Evolutionary conservation across 2,329 filamentous ascomycete species (phyloP).

Genomic region (Sarocladiaceae sp.): DNA sequence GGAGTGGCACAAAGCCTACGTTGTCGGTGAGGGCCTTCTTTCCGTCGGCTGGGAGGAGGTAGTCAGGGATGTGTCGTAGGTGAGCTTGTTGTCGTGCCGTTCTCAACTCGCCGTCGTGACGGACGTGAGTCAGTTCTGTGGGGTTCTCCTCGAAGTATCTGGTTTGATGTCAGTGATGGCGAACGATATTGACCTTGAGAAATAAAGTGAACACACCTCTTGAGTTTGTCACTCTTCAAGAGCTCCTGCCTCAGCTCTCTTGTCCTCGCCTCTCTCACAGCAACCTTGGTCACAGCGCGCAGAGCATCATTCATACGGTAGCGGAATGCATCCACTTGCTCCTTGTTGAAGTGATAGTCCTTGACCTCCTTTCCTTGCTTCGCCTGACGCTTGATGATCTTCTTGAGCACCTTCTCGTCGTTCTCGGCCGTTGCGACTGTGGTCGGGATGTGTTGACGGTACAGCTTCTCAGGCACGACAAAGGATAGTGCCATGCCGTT

Average conservation of each 20-base stretch:
- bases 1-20: conserved; percentile 69
- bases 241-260: conserved; percentile 85
- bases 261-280: conserved; percentile 82
- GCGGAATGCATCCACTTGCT: conserved; percentile 85
- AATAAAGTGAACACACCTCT: conserved; percentile 42
- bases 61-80: conserved; percentile 90
- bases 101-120: conserved; percentile 83
- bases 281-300: conserved; percentile 80
- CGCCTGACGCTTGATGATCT: conserved; percentile 71
- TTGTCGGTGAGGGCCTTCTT: conserved; percentile 62
- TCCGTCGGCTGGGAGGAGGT: conserved; percentile 74
- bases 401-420: conserved; percentile 77
- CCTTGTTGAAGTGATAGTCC: conserved; percentile 92
- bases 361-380: conserved; percentile 77
- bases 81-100: conserved; percentile 81
- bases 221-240: conserved; percentile 88
- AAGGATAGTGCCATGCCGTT: conserved; percentile 95
- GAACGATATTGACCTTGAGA: background rate
- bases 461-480: conserved; percentile 74
- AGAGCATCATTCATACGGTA: conserved; percentile 94
- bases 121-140: conserved; percentile 74
- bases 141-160: conserved; percentile 95
- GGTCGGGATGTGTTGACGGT: conserved; percentile 85
- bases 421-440: conserved; percentile 67
- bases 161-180: background rate